Evolutionary conservation across 257 asterid species (phyloP).

Genomic region (Solanum chilense): DNA sequence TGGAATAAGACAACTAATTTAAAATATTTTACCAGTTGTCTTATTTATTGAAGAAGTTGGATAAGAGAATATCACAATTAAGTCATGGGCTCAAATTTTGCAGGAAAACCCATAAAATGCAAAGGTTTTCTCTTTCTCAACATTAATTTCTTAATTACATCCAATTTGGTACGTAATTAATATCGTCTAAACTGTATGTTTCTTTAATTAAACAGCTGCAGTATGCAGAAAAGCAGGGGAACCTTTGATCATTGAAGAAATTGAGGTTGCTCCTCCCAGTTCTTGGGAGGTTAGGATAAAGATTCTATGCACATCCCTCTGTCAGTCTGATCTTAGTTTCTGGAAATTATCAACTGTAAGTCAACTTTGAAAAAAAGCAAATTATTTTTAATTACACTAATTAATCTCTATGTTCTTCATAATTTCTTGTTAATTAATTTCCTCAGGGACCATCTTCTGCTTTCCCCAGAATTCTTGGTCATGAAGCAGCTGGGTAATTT

Average conservation of each 20-base stretch:
- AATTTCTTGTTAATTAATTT: neutral
- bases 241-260: slow-evolving; percentile 32
- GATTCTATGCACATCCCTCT: slow-evolving; percentile 37
- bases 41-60: neutral
- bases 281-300: slow-evolving; percentile 43
- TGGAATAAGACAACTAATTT: too few species aligned
- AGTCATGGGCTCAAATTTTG: slow-evolving; percentile 6
- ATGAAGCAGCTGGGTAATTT: slow-evolving; percentile 34
- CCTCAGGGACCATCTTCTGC: slow-evolving; percentile 13
- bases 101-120: slow-evolving; percentile 39
- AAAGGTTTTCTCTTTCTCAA: slow-evolving; percentile 13
- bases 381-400: neutral
- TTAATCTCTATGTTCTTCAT: neutral
- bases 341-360: slow-evolving; percentile 24
- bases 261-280: slow-evolving; percentile 33
- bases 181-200: neutral
- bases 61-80: neutral
- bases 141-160: neutral
- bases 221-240: slow-evolving; percentile 36
- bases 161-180: neutral
- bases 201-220: slow-evolving; percentile 22
- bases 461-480: slow-evolving; percentile 37
- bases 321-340: slow-evolving; percentile 29
- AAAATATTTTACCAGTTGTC: neutral
- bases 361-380: neutral